Evolutionary conservation across 2,329 filamentous ascomycete species (phyloP), one percentile per base, ranked within the genome.

Genomic region (Colletotrichum camelliae): DNA sequence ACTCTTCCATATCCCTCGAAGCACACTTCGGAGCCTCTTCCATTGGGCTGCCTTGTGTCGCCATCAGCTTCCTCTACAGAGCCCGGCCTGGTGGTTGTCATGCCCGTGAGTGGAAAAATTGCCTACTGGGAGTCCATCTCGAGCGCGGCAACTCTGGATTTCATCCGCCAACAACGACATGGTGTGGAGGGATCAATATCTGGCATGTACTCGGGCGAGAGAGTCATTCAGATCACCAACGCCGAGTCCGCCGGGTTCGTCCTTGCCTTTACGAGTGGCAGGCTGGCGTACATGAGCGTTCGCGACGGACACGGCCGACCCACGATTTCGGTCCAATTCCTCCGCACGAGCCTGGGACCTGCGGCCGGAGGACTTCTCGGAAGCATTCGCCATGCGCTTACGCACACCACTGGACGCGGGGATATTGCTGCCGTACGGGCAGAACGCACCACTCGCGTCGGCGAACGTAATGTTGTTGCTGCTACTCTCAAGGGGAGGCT

Each of bases 121-220:
- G 93, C 95, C 60, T 98, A 97, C 84, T 98, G 97, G 96, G 97
- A 98, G 83, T 97, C 95, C 52, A 94, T 98, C 77, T 96, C 96
- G 72, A 96, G 93, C 83, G 96, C 95, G 12, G 94, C 96, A 52
- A 95, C 95, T 1, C 89, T 97, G 71, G 95, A 94, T 77, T 91
- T 97, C 55, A 94, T 96, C 81, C 93, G 94, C 78, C 94, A 97
- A 82, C 94, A 95, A 81, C 93, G 94, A 78, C 93, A 93, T 78
- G 95, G 95, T 18, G 91, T 98, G 18, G 95, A 97, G 81, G 92
- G 94, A 61, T 87, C 87, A 4, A 92, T 98, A 77, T 88, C 91
- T 4, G 94, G 94, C 77, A 89, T 98, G 85, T 92, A 93, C 70
- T 94, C 93, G 1, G 94, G 95, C 61, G 97, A 99, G 84, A 90